Conservation (phyloP, 2,329 filamentous ascomycete genomes). For the Paraphaeosphaeria sporulosa region DNA sequence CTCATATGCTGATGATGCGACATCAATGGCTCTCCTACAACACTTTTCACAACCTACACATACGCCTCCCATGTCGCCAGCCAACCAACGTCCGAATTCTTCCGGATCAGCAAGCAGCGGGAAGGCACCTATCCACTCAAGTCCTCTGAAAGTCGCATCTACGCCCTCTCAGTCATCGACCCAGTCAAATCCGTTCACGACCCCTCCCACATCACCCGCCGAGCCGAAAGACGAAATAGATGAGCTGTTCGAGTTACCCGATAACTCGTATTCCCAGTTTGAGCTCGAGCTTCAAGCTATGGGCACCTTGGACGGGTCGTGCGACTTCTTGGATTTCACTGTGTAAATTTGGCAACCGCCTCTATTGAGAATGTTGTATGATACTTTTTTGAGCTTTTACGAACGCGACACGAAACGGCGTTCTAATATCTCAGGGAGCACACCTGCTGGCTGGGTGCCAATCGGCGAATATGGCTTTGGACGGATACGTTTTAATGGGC, state of each 20-base stretch:
- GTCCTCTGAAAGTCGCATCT: conserved; percentile 37
- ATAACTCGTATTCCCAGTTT: conserved; percentile 45
- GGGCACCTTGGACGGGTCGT: conserved; percentile 39
- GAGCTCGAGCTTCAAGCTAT: conserved; percentile 51
- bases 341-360: conserved; percentile 26
- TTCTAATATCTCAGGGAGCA: conserved; percentile 23
- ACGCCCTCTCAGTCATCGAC: conserved; percentile 45
- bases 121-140: conserved; percentile 29
- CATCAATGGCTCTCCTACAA: conserved; percentile 45
- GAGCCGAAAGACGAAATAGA: conserved; percentile 44
- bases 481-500: conserved; percentile 13
- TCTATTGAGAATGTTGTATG: conserved; percentile 34
- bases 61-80: conserved; percentile 49
- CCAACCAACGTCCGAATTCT: conserved; percentile 37
- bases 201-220: conserved; percentile 47
- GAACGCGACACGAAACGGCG: conserved; percentile 38
- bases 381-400: conserved; percentile 32
- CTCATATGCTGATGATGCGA: conserved; percentile 38
- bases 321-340: conserved; percentile 47
- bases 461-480: neutral
- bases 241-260: conserved; percentile 43
- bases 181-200: conserved; percentile 47
- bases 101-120: conserved; percentile 30
- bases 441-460: conserved; percentile 10
- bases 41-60: conserved; percentile 45